Evolutionary conservation across 371 early-diverging fungal genomes (phyloP), one percentile per base, ranked within the genome.

Genomic region (Mucor saturninus): DNA sequence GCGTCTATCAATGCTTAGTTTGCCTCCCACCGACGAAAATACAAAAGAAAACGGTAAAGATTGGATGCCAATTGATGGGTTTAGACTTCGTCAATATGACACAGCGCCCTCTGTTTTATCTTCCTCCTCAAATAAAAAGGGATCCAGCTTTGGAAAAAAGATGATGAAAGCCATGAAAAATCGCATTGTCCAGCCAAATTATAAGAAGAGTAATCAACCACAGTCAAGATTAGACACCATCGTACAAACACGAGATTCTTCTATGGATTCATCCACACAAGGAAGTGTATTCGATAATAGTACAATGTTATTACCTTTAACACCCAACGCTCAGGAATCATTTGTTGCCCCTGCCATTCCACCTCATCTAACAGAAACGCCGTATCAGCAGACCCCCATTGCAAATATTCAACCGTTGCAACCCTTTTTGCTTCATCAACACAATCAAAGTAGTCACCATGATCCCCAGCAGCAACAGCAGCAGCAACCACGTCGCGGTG

Each of bases 261-360:
- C 55, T 29, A 46, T 54, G 62, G 62, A 49, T 6, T 97, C 97
- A 72, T 95, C 98, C 52, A 95, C 87, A 40, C 95, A 82, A 28
- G 81, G 77, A 37, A 91, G 37, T 37, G 15, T 35, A 9, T 9
- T 89, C 3, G 89, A 86, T 21, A 95, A 95, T 92, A 95, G 95
- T 43, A 39, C 50, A 28, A 26, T 59, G 6, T 30, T 66, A 7
- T 15, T 56, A 15, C 61, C 60, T 7, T 4, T 66, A 7, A 46
- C 55, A 15, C 56, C 56, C 5, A 31, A 31, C 4, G 28, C 45
- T 14, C 31, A 54, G 5, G 46, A 35, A 7, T 31, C 35, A 8
- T 56, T 57, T 53, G 67, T 67, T 15, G 35, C 67, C 4, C 48
- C 54, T 7, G 54, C 39, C n/a, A 55, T 54, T 28, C 65, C 65